These are phyloP conservation scores for Hygrophoropsis aurantiaca DNA, from an alignment of 768 basidiomycete species.

Conservation along the genomic window DNA sequence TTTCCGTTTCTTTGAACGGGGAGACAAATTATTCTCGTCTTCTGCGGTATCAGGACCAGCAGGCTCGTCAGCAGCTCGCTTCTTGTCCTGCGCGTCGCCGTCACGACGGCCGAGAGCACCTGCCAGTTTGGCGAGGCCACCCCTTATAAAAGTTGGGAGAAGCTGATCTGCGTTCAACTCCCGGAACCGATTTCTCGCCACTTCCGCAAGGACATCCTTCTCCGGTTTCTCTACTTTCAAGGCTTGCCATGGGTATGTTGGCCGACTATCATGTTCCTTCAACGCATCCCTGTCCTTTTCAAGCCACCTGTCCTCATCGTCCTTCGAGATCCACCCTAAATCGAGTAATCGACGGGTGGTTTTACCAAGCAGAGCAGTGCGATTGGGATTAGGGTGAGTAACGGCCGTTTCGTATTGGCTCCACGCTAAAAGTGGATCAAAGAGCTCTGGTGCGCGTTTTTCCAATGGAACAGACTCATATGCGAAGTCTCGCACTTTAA, in stretches of 20 bases:
- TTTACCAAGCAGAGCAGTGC: slow-evolving; percentile 20
- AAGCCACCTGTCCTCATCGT: slow-evolving; percentile 23
- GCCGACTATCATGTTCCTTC: slow-evolving; percentile 20
- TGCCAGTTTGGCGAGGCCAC: slow-evolving; percentile 18
- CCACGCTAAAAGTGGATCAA: slow-evolving; percentile 31
- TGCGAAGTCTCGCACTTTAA: slow-evolving; percentile 33
- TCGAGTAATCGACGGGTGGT: slow-evolving; percentile 28
- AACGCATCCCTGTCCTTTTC: slow-evolving; percentile 24
- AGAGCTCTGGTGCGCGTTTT: slow-evolving; percentile 22
- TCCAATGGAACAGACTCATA: slow-evolving; percentile 18
- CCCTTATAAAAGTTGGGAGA: slow-evolving; percentile 20
- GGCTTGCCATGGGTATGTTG: slow-evolving; percentile 27
- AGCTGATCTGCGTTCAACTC: slow-evolving; percentile 31
- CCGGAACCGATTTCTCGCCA: slow-evolving; percentile 25
- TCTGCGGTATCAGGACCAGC: slow-evolving; percentile 8
- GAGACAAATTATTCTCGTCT: slow-evolving; percentile 12
- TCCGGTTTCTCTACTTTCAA: slow-evolving; percentile 21
- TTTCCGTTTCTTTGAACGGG: slow-evolving; percentile 24
- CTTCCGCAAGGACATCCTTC: slow-evolving; percentile 24
- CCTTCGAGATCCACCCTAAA: slow-evolving; percentile 26
- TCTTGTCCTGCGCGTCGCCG: slow-evolving; percentile 16
- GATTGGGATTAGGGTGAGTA: slow-evolving; percentile 14
- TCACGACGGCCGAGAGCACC: slow-evolving; percentile 10
- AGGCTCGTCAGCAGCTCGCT: slow-evolving; percentile 17
- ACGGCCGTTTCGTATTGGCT: slow-evolving; percentile 27